phyloP scores from a whole-genome alignment of 176 grass and related monocot species.

The Oryza officinalis region DNA sequence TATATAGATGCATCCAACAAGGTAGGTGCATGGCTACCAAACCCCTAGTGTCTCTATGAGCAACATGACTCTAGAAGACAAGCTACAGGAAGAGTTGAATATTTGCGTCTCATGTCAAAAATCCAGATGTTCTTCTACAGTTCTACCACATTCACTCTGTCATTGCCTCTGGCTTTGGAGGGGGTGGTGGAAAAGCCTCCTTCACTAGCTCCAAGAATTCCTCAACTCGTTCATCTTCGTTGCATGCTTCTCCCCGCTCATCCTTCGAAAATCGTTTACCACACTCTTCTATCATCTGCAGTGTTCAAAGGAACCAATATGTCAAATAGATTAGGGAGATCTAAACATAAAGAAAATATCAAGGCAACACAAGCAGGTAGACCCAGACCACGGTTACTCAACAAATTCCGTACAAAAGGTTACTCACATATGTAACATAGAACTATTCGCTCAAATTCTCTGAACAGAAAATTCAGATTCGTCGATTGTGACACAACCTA shows the following conservation, averaged over 20 bases:
- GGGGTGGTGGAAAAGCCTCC: constrained; percentile 47
- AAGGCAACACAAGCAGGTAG: background rate
- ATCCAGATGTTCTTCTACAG: background rate
- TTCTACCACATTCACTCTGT: background rate
- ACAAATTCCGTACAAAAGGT: background rate
- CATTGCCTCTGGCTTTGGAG: constrained; percentile 28
- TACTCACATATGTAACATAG: background rate
- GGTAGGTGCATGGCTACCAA: background rate
- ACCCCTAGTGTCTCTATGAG: background rate
- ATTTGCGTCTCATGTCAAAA: background rate
- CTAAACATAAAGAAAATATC: background rate
- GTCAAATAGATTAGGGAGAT: background rate
- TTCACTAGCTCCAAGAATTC: constrained; percentile 50
- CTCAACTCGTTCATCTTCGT: constrained; percentile 21
- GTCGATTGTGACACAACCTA: background rate
- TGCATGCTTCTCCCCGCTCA: background rate
- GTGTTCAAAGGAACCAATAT: background rate
- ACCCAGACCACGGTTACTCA: background rate
- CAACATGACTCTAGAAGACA: background rate
- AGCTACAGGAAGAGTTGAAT: background rate
- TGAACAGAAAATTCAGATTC: too few species aligned
- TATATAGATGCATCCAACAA: background rate
- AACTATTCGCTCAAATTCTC: too few species aligned
- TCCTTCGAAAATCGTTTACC: constrained; percentile 43
- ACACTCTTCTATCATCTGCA: constrained; percentile 56